Evolutionary conservation across 495 filamentous ascomycete genomes (phyloP), one percentile per base, ranked within the genome.

Genomic region (Neurospora sp.): DNA sequence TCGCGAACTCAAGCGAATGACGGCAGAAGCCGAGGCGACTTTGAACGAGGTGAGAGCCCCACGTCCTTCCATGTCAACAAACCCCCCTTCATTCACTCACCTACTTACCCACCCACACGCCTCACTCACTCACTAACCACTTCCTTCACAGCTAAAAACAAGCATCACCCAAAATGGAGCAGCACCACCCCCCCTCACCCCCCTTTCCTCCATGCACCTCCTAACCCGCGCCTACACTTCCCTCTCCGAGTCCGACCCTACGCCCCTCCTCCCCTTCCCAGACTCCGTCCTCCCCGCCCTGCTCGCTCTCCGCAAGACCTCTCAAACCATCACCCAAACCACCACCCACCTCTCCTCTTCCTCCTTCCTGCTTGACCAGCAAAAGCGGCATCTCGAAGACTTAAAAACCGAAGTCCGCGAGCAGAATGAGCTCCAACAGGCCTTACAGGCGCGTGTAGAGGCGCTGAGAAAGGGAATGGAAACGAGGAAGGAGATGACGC

Each of bases 281-380:
- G 88, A 87, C 20, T 94, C 93, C 22, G 84, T 89, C 35, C 79
- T 96, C 10, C 91, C 92, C 7, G 87, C 90, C 31, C 84, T 96
- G 0, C 79, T 96, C 9, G 92, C 92, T 3, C 79, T 92, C 38
- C 87, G 90, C 40, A 89, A 87, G 72, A 90, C 88, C 1, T 82
- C 88, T 39, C 86, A 86, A 46, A 88, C 89, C 31, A 87, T 93
- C 1, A 83, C 89, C 40, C 86, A 86, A 46, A 88, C 89, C 31
- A 87, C 93, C 68, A 78, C 84, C 46, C 89, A 89, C 16, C 85
- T 92, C 37, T 75, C 79, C n/a, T 82, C 85, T 41, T 87, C 89
- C 5, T 82, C 85, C 69, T 79, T 83, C 12, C 85, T 85, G 10
- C 79, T 93, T n/a, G 83, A 88, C 48, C 77, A 81, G 18, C 80